These are phyloP conservation scores for Extremus antarcticus DNA, from an alignment of 495 filamentous ascomycete genomes.

Conservation along the genomic window DNA sequence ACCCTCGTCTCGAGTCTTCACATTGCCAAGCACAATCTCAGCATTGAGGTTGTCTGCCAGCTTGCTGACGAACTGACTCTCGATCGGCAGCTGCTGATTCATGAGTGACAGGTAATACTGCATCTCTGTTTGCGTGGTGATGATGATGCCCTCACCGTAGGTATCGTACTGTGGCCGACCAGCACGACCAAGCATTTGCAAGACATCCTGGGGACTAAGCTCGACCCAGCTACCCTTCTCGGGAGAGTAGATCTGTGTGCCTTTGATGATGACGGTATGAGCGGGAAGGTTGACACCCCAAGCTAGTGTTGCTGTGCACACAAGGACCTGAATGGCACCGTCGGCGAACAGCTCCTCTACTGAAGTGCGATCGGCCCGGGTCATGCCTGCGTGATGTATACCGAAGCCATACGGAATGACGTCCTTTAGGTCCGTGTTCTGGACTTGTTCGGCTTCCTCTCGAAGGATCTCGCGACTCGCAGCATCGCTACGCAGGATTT, in stretches of 20 bases:
- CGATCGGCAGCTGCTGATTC: conserved; percentile 95
- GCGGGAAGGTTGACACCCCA: conserved; percentile 95
- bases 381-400: conserved; percentile 97
- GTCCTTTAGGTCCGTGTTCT: conserved; percentile 85
- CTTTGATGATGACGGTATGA: conserved; percentile 94
- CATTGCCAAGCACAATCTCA: conserved; percentile 88
- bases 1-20: conserved; percentile 86
- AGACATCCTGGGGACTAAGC: conserved; percentile 89
- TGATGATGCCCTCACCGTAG: conserved; percentile 96
- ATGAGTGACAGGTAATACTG: conserved; percentile 93
- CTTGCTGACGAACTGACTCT: conserved; percentile 88
- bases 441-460: conserved; percentile 71
- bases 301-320: conserved; percentile 90
- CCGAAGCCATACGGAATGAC: conserved; percentile 92
- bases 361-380: conserved; percentile 78
- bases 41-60: conserved; percentile 95
- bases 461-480: conserved; percentile 79
- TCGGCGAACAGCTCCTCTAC: conserved; percentile 91
- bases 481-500: conserved; percentile 87
- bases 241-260: conserved; percentile 93
- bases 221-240: conserved; percentile 99
- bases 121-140: conserved; percentile 87
- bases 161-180: conserved; percentile 95
- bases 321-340: conserved; percentile 84
- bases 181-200: conserved; percentile 97